Evolutionary conservation across 352 stramenopile genomes (phyloP).

Genomic region (Phytophthora pisi): DNA sequence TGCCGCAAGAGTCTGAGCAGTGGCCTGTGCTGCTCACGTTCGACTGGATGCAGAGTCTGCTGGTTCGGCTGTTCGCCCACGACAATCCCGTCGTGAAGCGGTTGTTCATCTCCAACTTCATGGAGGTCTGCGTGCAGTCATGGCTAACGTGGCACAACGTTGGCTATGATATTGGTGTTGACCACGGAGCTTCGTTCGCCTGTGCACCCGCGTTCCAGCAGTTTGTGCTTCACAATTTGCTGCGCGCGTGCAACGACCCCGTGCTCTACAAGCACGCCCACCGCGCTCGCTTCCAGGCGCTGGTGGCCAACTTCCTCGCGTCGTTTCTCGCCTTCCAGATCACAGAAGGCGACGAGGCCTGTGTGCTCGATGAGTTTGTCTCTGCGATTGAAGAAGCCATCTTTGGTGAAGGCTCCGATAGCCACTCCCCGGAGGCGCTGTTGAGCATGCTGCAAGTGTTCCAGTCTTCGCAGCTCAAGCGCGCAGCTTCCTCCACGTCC

Average conservation of each 20-base stretch:
- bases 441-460: slow-evolving; percentile 73
- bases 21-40: slow-evolving; percentile 78
- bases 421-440: slow-evolving; percentile 76
- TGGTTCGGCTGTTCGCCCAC: slow-evolving; percentile 75
- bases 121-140: slow-evolving; percentile 42
- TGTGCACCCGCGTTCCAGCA: slow-evolving; percentile 47
- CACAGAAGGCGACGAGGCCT: slow-evolving; percentile 15
- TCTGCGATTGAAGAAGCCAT: slow-evolving; percentile 50
- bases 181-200: slow-evolving; percentile 43
- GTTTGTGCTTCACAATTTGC: slow-evolving; percentile 61
- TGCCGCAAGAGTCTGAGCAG: slow-evolving; percentile 3
- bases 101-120: slow-evolving; percentile 75
- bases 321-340: slow-evolving; percentile 46
- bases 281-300: slow-evolving; percentile 42
- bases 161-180: slow-evolving; percentile 2
- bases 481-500: slow-evolving; percentile 1
- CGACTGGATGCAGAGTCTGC: slow-evolving; percentile 74
- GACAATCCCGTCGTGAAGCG: slow-evolving; percentile 81
- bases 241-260: slow-evolving; percentile 70
- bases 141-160: slow-evolving; percentile 23
- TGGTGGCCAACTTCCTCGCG: slow-evolving; percentile 43
- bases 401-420: slow-evolving; percentile 50
- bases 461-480: slow-evolving; percentile 34
- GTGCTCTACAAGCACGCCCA: slow-evolving; percentile 75
- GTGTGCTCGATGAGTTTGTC: slow-evolving; percentile 40